phyloP scores from a whole-genome alignment of 176 grass and related monocot genomes.

The Coix lacrymajobi region DNA sequence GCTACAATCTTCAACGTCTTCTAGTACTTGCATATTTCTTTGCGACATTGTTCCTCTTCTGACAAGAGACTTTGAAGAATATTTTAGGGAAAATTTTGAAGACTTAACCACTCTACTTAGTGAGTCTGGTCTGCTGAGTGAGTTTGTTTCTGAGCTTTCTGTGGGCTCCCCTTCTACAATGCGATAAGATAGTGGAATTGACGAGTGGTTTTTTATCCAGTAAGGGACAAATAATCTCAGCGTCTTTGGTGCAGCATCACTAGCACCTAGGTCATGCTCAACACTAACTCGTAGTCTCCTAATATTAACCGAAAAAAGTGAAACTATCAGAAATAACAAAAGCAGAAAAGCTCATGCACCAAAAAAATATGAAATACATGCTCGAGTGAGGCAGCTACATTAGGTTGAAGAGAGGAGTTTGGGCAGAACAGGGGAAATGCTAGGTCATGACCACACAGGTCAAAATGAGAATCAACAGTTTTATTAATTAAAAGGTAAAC shows the following conservation, averaged over 20 bases:
- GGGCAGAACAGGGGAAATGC: neutral
- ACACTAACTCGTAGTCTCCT: constrained; percentile 92
- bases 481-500: neutral
- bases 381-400: neutral
- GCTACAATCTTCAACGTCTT: constrained; percentile 75
- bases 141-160: constrained; percentile 65
- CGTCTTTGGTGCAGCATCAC: constrained; percentile 79
- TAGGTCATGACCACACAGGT: neutral
- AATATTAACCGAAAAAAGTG: constrained; percentile 8
- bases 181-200: constrained; percentile 70
- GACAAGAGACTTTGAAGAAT: constrained; percentile 82
- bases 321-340: constrained; percentile 30
- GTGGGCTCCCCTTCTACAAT: constrained; percentile 72
- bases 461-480: neutral
- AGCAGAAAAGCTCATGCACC: neutral
- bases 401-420: neutral
- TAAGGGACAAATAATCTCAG: constrained; percentile 96
- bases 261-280: constrained; percentile 85
- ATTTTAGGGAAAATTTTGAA: constrained; percentile 78
- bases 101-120: constrained; percentile 68
- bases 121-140: constrained; percentile 56
- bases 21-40: constrained; percentile 69
- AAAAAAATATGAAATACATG: neutral
- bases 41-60: constrained; percentile 51
- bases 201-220: constrained; percentile 91